Percentiles rank a stretch among this genome's conserved stretches.
These are phyloP conservation scores for Niebla homalea DNA, from an alignment of 495 filamentous ascomycete genomes.

Conservation along the genomic window DNA sequence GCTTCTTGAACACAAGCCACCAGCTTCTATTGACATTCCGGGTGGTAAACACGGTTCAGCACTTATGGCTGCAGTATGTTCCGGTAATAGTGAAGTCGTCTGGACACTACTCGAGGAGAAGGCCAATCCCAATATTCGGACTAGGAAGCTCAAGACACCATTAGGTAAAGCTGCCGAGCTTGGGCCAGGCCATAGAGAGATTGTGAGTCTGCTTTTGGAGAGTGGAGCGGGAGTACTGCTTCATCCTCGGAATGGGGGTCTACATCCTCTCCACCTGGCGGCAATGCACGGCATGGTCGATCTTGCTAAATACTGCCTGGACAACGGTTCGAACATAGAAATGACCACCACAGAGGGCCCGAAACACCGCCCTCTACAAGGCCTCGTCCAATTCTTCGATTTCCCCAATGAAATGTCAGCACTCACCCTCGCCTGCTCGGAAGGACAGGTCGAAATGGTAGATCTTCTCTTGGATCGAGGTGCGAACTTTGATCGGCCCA, in stretches of 20 bases:
- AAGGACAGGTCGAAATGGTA: constrained; percentile 6
- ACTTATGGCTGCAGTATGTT: constrained; percentile 9
- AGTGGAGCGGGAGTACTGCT: constrained; percentile 4
- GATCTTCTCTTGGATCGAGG: constrained; percentile 2
- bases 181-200: constrained; percentile 2
- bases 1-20: constrained; percentile 13
- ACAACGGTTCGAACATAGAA: constrained; percentile 6
- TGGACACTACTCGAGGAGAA: constrained; percentile 10
- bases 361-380: neutral
- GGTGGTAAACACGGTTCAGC: constrained; percentile 10
- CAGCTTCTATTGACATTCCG: constrained; percentile 6
- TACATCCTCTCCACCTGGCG: constrained; percentile 10
- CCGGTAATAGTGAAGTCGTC: constrained; percentile 9
- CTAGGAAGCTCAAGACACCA: neutral
- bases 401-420: constrained; percentile 8
- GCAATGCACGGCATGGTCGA: constrained; percentile 4
- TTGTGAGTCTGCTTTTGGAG: constrained; percentile 7
- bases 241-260: neutral
- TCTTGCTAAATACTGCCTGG: constrained; percentile 5
- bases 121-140: constrained; percentile 5
- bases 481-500: neutral
- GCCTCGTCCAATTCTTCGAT: neutral
- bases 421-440: constrained; percentile 4
- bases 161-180: constrained; percentile 6
- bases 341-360: constrained; percentile 8